These are phyloP conservation scores for Agapanthus africanus DNA, from an alignment of 106 monocot species.

Conservation along the genomic window DNA sequence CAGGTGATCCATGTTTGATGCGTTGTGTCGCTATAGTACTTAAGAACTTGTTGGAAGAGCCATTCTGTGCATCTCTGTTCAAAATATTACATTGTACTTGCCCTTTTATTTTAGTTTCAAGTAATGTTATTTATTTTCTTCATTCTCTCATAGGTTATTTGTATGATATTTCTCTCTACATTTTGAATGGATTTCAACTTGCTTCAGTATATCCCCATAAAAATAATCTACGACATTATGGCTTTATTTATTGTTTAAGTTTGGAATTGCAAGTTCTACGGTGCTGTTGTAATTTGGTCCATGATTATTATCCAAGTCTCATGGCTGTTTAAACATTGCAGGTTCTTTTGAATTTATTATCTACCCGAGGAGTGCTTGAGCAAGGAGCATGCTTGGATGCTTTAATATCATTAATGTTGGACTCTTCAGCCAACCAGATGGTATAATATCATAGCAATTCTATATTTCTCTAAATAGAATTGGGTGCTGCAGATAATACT, in stretches of 20 bases:
- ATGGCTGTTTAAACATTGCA: conserved; percentile 67
- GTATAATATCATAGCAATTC: conserved; percentile 27
- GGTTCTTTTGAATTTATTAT: conserved; percentile 74
- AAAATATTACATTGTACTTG: neutral
- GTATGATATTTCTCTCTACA: too few relatives aligned
- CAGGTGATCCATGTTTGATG: neutral
- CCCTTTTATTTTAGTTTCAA: too few relatives aligned
- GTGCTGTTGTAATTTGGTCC: neutral
- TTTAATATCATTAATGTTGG: conserved; percentile 77
- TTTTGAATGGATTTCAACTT: too few relatives aligned
- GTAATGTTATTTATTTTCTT: neutral
- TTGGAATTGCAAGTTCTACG: neutral
- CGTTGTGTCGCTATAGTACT: neutral
- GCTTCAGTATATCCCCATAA: too few relatives aligned
- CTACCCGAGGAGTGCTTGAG: conserved; percentile 58
- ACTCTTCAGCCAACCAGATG: conserved; percentile 74
- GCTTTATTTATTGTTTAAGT: neutral
- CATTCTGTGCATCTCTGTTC: neutral
- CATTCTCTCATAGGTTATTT: neutral
- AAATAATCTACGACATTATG: too few relatives aligned
- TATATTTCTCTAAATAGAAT: neutral
- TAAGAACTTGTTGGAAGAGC: neutral
- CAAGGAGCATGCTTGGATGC: conserved; percentile 90
- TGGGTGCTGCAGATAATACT: neutral
- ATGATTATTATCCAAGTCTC: too few relatives aligned